These are phyloP conservation scores for Sclerospora graminicola DNA, from an alignment of 352 stramenopile genomes.

Conservation along the genomic window DNA sequence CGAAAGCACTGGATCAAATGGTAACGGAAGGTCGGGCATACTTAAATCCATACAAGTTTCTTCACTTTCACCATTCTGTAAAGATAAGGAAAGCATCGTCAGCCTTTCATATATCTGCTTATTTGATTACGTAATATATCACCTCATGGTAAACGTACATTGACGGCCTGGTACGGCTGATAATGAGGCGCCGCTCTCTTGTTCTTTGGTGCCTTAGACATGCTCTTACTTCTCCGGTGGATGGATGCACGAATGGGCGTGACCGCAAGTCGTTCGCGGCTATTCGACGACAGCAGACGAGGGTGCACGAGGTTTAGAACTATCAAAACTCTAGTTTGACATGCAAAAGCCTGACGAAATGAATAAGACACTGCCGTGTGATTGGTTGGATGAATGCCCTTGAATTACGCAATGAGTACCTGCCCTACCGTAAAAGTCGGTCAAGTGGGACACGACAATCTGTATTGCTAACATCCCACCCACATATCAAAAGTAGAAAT, in stretches of 20 bases:
- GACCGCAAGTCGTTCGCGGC: too few relatives aligned
- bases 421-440: too few relatives aligned
- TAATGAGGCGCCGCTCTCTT: constrained; percentile 70
- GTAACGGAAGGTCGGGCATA: constrained; percentile 37
- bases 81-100: neutral
- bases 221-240: constrained; percentile 6
- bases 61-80: constrained; percentile 17
- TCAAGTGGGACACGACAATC: too few relatives aligned
- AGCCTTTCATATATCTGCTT: neutral
- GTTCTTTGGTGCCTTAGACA: constrained; percentile 74
- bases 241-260: neutral
- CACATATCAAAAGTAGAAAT: too few relatives aligned
- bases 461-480: too few relatives aligned
- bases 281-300: too few relatives aligned
- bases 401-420: too few relatives aligned
- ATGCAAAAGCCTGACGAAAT: too few relatives aligned
- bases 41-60: constrained; percentile 35
- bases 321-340: too few relatives aligned
- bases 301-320: too few relatives aligned
- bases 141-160: constrained; percentile 5
- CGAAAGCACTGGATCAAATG: constrained; percentile 65
- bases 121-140: neutral
- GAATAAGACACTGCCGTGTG: too few relatives aligned
- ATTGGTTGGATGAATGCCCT: neutral
- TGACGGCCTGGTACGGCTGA: constrained; percentile 63